Evolutionary conservation across 305 asterid genomes (phyloP).

Genomic region (Fraxinus paxiana): DNA sequence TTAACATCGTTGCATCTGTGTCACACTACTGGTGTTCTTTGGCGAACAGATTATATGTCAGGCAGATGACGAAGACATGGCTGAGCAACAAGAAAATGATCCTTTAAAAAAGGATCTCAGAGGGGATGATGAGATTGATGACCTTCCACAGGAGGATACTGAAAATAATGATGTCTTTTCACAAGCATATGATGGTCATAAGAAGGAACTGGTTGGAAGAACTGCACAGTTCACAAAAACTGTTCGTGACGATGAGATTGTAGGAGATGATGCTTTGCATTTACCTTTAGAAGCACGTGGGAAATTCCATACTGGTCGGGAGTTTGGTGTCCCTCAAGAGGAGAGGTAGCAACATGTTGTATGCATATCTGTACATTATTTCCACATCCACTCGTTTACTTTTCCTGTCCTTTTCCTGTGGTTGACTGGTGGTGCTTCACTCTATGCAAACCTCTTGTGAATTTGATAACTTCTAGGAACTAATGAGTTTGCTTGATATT

Average conservation of each 20-base stretch:
- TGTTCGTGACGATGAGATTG: conserved; percentile 29
- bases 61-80: conserved; percentile 49
- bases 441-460: not conserved
- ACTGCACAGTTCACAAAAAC: conserved; percentile 36
- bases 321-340: conserved; percentile 36
- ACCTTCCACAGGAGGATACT: conserved; percentile 40
- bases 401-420: conserved; percentile 12
- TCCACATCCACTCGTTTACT: not conserved
- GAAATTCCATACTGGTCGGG: conserved; percentile 32
- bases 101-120: conserved; percentile 34
- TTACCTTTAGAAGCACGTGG: conserved; percentile 33
- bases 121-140: conserved; percentile 49
- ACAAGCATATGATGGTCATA: conserved; percentile 41
- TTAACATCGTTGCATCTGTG: conserved; percentile 7
- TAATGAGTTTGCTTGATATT: conserved; percentile 6
- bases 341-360: conserved; percentile 42
- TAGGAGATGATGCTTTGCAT: conserved; percentile 37
- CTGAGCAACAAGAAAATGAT: conserved; percentile 50
- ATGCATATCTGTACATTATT: conserved; percentile 14
- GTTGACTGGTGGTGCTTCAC: conserved; percentile 1
- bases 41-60: conserved; percentile 69
- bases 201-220: conserved; percentile 43
- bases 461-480: conserved; percentile 1
- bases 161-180: conserved; percentile 38
- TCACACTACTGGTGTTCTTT: conserved; percentile 17